These are phyloP conservation scores for Paraglomus brasilianum DNA, from an alignment of 192 early-diverging fungal species.

Conservation along the genomic window DNA sequence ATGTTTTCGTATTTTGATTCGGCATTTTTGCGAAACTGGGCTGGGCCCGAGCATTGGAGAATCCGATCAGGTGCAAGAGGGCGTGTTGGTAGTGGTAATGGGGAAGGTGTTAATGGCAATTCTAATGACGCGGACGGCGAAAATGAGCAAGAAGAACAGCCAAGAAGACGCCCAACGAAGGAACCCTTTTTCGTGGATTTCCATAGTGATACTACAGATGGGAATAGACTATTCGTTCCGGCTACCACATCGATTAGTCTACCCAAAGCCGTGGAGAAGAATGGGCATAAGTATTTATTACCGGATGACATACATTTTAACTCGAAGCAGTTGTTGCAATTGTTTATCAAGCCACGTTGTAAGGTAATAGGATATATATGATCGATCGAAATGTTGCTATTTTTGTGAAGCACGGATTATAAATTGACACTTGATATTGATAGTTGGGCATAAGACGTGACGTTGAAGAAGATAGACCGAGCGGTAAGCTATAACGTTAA, in stretches of 20 bases:
- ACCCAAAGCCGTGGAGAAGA: slow-evolving; percentile 54
- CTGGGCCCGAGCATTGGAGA: slow-evolving; percentile 93
- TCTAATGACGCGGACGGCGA: neutral
- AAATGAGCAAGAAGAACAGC: slow-evolving; percentile 35
- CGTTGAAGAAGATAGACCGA: too few species aligned
- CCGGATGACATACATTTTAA: slow-evolving; percentile 81
- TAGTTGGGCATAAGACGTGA: too few species aligned
- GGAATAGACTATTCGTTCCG: slow-evolving; percentile 70
- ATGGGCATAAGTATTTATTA: slow-evolving; percentile 58
- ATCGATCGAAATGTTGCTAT: neutral
- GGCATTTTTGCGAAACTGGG: slow-evolving; percentile 80
- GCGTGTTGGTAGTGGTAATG: slow-evolving; percentile 22
- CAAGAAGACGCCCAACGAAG: slow-evolving; percentile 50
- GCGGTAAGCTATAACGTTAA: too few species aligned
- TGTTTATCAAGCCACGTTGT: slow-evolving; percentile 50
- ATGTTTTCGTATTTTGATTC: slow-evolving; percentile 89
- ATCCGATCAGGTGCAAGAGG: slow-evolving; percentile 45
- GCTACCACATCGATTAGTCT: slow-evolving; percentile 51
- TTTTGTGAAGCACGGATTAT: too few species aligned
- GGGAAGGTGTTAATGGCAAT: neutral
- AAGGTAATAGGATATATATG: slow-evolving; percentile 38
- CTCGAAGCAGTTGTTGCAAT: slow-evolving; percentile 52
- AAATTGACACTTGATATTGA: too few species aligned
- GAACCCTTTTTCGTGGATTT: slow-evolving; percentile 59
- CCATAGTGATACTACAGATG: slow-evolving; percentile 58